A percentile compares a stretch with the other conserved stretches of the same genome.
Conservation (phyloP, 2,329 filamentous ascomycete species). For the Exophiala spinifera region DNA sequence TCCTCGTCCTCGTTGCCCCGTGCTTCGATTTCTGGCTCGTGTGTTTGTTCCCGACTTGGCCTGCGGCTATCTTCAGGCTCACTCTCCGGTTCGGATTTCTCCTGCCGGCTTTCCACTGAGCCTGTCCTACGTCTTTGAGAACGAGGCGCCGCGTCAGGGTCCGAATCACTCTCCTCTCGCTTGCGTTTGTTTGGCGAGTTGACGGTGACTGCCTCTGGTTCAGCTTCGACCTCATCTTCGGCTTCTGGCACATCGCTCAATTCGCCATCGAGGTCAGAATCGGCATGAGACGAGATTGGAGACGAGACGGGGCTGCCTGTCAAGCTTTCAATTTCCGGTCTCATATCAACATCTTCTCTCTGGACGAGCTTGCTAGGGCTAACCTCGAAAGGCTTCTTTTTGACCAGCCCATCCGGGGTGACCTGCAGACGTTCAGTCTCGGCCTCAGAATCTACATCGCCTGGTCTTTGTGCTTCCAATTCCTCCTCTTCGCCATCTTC, state of each 20-base stretch:
- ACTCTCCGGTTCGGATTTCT: constrained; percentile 31
- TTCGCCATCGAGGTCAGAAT: constrained; percentile 24
- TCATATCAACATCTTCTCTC: constrained; percentile 25
- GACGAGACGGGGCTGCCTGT: constrained; percentile 35
- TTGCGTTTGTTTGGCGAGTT: constrained; percentile 37
- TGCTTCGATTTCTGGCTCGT: constrained; percentile 32
- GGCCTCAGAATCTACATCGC: constrained; percentile 74
- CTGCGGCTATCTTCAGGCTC: constrained; percentile 28
- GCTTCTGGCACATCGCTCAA: constrained; percentile 26
- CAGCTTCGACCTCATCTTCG: constrained; percentile 27
- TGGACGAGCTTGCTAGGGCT: constrained; percentile 76
- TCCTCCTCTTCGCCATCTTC: constrained; percentile 35
- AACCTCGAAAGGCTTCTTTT: constrained; percentile 59
- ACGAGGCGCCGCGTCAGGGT: constrained; percentile 31
- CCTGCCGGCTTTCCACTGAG: constrained; percentile 35
- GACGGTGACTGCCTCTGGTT: background rate
- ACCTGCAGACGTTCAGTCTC: constrained; percentile 91
- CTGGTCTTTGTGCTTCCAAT: constrained; percentile 39
- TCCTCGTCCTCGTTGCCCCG: constrained; percentile 43
- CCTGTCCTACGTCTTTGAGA: constrained; percentile 36
- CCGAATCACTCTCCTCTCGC: constrained; percentile 24
- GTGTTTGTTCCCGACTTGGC: constrained; percentile 34
- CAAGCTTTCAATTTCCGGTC: constrained; percentile 34
- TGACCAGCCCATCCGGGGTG: constrained; percentile 66
- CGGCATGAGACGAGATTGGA: constrained; percentile 25